Evolutionary conservation across 352 stramenopile species (phyloP).

Genomic region (Pythium plurisporium): DNA sequence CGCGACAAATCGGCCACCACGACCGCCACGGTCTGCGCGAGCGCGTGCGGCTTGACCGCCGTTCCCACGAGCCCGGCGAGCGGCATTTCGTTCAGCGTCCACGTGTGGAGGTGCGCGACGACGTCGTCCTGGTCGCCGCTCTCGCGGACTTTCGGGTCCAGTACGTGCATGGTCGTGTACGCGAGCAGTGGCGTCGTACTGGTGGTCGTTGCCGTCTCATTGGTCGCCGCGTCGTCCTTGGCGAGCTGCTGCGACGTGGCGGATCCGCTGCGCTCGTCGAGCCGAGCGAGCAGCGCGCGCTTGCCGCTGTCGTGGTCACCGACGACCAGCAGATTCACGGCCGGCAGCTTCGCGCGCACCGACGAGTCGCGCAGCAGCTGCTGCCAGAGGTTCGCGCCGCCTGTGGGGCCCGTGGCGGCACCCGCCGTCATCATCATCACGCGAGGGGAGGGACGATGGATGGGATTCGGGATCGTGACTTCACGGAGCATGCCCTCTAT

Average conservation of each 20-base stretch:
- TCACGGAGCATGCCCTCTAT: no score
- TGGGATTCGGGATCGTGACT: no score
- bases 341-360: slow-evolving; percentile 67
- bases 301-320: slow-evolving; percentile 75
- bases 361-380: slow-evolving; percentile 80
- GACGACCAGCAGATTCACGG: slow-evolving; percentile 61
- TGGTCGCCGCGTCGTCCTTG: slow-evolving; percentile 9
- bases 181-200: slow-evolving; percentile 46
- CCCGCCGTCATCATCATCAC: slow-evolving; percentile 1
- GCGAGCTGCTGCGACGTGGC: background rate
- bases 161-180: slow-evolving; percentile 58
- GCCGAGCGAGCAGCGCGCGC: slow-evolving; percentile 50
- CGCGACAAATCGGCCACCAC: slow-evolving; percentile 71
- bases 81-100: slow-evolving; percentile 67
- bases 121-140: slow-evolving; percentile 62
- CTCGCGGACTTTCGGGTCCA: slow-evolving; percentile 61
- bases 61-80: slow-evolving; percentile 68
- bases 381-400: slow-evolving; percentile 64
- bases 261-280: slow-evolving; percentile 35
- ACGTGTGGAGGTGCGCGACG: slow-evolving; percentile 71
- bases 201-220: slow-evolving; percentile 12
- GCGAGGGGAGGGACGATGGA: no score
- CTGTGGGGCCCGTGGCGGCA: slow-evolving; percentile 1
- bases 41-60: slow-evolving; percentile 48
- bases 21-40: slow-evolving; percentile 54